phyloP scores from a whole-genome alignment of 192 early-diverging fungal species.

The Backusella mclennaniae region DNA sequence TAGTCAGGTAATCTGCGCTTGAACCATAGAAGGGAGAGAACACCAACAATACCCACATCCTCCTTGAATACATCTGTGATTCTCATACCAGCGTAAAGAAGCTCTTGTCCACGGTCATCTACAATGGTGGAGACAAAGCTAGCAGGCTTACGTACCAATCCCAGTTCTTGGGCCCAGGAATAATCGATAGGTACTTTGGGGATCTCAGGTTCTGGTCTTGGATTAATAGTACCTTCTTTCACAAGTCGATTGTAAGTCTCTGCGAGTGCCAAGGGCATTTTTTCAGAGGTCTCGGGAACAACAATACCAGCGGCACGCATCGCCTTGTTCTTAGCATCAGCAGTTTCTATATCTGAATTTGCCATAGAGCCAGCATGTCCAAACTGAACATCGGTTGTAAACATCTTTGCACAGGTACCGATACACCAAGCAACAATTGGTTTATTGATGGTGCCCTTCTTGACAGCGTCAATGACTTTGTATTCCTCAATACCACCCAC shows the following conservation, averaged over 20 bases:
- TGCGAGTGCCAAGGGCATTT: slow-evolving; percentile 77
- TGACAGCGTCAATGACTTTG: slow-evolving; percentile 88
- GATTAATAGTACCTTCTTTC: slow-evolving; percentile 63
- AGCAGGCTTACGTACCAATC: slow-evolving; percentile 96
- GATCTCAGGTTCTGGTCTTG: slow-evolving; percentile 80
- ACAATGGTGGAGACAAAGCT: slow-evolving; percentile 98
- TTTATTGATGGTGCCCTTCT: slow-evolving; percentile 88
- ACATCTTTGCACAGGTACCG: slow-evolving; percentile 99
- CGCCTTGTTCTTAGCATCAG: slow-evolving; percentile 92
- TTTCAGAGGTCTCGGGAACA: slow-evolving; percentile 96
- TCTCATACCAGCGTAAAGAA: slow-evolving; percentile 97
- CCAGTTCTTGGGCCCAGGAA: slow-evolving; percentile 97
- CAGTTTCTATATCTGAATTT: slow-evolving; percentile 94
- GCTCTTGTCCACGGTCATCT: slow-evolving; percentile 98
- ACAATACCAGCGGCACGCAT: slow-evolving; percentile 81
- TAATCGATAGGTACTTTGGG: slow-evolving; percentile 99
- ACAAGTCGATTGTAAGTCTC: slow-evolving; percentile 80
- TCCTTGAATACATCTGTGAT: slow-evolving; percentile 99
- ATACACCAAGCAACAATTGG: slow-evolving; percentile 99
- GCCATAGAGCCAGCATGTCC: slow-evolving; percentile 97
- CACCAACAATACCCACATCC: slow-evolving; percentile 97
- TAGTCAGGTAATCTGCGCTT: slow-evolving; percentile 93
- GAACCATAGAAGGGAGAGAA: slow-evolving; percentile 96
- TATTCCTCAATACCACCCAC: slow-evolving; percentile 99
- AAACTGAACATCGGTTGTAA: slow-evolving; percentile 99